phyloP scores from a whole-genome alignment of 164 flowering plant species.

The Macadamia tetraphylla region DNA sequence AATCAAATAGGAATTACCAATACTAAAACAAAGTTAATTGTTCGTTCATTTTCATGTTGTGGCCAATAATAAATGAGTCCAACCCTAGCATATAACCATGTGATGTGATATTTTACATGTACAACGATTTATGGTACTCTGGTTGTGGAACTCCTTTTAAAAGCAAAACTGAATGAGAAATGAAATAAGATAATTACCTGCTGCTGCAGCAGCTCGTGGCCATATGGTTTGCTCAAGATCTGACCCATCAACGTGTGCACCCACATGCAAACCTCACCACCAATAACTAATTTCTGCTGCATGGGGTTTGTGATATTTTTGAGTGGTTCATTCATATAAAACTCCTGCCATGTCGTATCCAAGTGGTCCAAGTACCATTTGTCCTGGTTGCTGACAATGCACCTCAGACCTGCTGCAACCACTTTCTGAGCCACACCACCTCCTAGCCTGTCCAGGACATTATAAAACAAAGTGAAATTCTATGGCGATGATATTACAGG shows the following conservation, averaged over 20 bases:
- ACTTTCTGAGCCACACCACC: conserved; percentile 60
- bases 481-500: not conserved
- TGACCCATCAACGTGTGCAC: conserved; percentile 67
- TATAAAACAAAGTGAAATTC: too few relatives aligned
- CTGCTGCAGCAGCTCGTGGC: conserved; percentile 98
- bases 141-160: too few relatives aligned
- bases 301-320: conserved; percentile 46
- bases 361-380: conserved; percentile 82
- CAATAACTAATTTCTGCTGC: conserved; percentile 60
- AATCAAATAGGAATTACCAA: too few relatives aligned
- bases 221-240: conserved; percentile 83
- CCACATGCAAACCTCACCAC: conserved; percentile 95
- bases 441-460: conserved; percentile 47
- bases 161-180: not conserved
- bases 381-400: conserved; percentile 88
- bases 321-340: conserved; percentile 73
- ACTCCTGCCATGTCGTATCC: conserved; percentile 57
- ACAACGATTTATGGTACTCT: not conserved
- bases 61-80: not conserved
- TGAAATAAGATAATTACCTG: conserved; percentile 41
- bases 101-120: not conserved
- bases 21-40: not conserved
- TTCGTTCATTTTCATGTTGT: not conserved
- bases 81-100: not conserved
- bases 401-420: conserved; percentile 66